Base-by-base conservation (phyloP, 257 asterid species). In the Rehmannia glutinosa region DNA sequence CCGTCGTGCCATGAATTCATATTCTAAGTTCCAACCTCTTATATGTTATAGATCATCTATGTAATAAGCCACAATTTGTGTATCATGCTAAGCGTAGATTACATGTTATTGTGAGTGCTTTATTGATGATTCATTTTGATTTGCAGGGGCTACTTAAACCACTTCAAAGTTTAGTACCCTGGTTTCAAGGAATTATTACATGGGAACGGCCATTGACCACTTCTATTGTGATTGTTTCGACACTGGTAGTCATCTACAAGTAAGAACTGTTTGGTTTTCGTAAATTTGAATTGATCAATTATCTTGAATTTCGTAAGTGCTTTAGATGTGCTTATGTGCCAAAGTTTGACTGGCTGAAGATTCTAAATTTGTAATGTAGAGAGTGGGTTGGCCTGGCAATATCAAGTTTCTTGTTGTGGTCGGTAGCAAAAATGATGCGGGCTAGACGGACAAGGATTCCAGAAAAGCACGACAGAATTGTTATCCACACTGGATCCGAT, bases 381-480 rank as follows among this genome's bases (percentile, higher is more conserved):
- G 97, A 84, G 81, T 90, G 90, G 91, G 75, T 77, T 5, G 98
- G 97, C 23, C 80, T 45, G 33, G 91, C 83, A 3, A 78, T 90
- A 62, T 81, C 98, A 1, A 73, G 71, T 24, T 66, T 80, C 53
- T 69, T 90, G 60, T 19, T 90, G 73, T 82, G 84, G 78, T 53
- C 51, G 17, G 87, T 83, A 10, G 79, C 74, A 1, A 74, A 43
- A 66, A 86, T 90, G 91, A 11, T 81, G 8, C 12, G 62, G 81
- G 75, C 81, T 15, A 77, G 91, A 51, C 45, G 50, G 56, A 57
- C 27, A 38, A 61, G 78, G 75, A 42, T 72, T 5, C 58, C 64
- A 11, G 80, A 68, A 8, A 73, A 71, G 86, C 71, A 73, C 0
- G 68, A 79, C 53, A 92, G 83, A 66, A 73, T 92, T 7, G 78